Percentiles rank a stretch among this genome's conserved stretches.
Evolutionary conservation across 225 moss, liverwort and hornwort genomes (phyloP).

Genomic region (Polytrichum formosum): DNA sequence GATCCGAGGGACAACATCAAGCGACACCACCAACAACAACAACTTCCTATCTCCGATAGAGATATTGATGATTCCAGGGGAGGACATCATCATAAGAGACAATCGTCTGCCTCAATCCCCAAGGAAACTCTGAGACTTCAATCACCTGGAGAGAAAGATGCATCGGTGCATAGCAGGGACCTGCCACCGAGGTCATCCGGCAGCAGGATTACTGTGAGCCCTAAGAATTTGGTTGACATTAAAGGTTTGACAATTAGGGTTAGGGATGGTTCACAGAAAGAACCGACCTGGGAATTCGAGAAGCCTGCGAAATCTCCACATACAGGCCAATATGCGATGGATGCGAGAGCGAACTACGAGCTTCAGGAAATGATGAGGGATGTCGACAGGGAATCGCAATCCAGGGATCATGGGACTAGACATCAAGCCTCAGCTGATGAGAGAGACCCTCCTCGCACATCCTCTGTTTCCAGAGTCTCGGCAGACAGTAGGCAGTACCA

Average conservation of each 20-base stretch:
- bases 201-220: conserved; percentile 29
- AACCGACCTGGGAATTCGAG: conserved; percentile 15
- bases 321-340: conserved; percentile 20
- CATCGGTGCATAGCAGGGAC: conserved; percentile 24
- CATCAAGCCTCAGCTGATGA: conserved; percentile 30
- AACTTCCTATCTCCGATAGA: no score
- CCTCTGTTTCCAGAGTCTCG: conserved; percentile 43
- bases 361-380: conserved; percentile 46
- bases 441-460: conserved; percentile 50
- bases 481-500: conserved; percentile 52
- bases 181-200: conserved; percentile 48
- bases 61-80: conserved; percentile 11
- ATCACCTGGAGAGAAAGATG: conserved; percentile 7
- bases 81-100: conserved; percentile 26
- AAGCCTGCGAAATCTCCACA: conserved; percentile 14
- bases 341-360: conserved; percentile 20
- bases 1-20: background rate
- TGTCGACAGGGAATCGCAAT: conserved; percentile 50
- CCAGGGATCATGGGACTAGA: conserved; percentile 21
- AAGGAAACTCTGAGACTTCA: conserved; percentile 20
- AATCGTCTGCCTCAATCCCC: conserved; percentile 13
- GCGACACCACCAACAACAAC: no score
- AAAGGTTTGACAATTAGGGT: conserved; percentile 39
- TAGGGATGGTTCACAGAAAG: conserved; percentile 22
- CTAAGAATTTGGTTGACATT: conserved; percentile 32